A percentile compares a stretch with the other conserved stretches of the same genome.
Conservation (phyloP, 2,329 filamentous ascomycete genomes). For the Tolypocladium capitatum region DNA sequence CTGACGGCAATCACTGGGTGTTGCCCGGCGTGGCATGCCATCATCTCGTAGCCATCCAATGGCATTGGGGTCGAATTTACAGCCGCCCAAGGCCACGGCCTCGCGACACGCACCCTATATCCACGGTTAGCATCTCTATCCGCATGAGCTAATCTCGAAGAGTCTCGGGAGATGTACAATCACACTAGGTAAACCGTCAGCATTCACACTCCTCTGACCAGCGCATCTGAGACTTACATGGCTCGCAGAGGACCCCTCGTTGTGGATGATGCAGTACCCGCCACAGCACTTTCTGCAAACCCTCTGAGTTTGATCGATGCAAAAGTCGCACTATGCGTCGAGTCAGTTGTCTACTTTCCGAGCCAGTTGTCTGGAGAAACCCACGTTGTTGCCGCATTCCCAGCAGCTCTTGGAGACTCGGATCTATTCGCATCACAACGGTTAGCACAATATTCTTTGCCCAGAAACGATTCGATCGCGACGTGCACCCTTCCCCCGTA, state of each 20-base stretch:
- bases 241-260: constrained; percentile 63
- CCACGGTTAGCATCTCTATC: constrained; percentile 4
- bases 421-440: constrained; percentile 19
- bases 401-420: constrained; percentile 62
- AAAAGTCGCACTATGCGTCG: constrained; percentile 51
- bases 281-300: constrained; percentile 60
- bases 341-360: not conserved
- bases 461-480: not conserved
- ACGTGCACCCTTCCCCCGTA: not conserved
- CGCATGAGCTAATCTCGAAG: not conserved
- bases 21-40: not conserved
- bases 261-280: constrained; percentile 73
- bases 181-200: constrained; percentile 27
- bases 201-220: not conserved
- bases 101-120: constrained; percentile 19
- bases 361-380: not conserved
- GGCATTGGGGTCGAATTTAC: constrained; percentile 1
- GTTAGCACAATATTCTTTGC: not conserved
- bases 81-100: constrained; percentile 19
- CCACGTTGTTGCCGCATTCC: constrained; percentile 70
- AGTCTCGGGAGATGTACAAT: constrained; percentile 23
- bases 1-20: not conserved
- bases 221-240: constrained; percentile 25
- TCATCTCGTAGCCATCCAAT: not conserved
- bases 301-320: constrained; percentile 58